Percentiles rank a stretch among this genome's conserved stretches.
Evolutionary conservation across 352 stramenopile genomes (phyloP).

Genomic region (Poterioochromonas sp.): DNA sequence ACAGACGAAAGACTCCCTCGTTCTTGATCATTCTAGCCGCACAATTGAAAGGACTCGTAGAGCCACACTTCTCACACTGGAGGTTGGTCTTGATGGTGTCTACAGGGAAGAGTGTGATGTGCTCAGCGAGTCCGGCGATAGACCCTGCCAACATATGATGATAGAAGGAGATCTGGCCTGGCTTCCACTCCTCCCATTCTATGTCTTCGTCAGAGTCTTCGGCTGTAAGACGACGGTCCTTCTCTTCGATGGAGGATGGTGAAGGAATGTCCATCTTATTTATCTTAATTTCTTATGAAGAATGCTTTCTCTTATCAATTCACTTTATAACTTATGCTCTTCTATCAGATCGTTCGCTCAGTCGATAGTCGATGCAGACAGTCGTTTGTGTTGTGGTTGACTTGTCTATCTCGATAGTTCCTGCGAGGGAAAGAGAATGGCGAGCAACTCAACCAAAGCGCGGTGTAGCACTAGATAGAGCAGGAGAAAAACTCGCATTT

Average conservation of each 20-base stretch:
- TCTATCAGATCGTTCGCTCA: too few species aligned
- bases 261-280: too few species aligned
- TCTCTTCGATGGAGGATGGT: neutral
- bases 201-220: neutral
- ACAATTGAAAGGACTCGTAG: constrained; percentile 34
- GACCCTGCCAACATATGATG: constrained; percentile 82
- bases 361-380: too few species aligned
- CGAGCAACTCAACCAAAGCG: too few species aligned
- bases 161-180: constrained; percentile 79
- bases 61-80: constrained; percentile 59
- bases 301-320: too few species aligned
- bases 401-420: too few species aligned
- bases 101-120: constrained; percentile 93
- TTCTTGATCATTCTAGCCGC: constrained; percentile 35
- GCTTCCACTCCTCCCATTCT: constrained; percentile 74
- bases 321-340: too few species aligned
- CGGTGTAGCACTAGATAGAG: too few species aligned
- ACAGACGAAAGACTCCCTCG: constrained; percentile 61
- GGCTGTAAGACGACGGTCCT: neutral
- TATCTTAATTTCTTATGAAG: too few species aligned
- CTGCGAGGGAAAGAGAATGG: too few species aligned
- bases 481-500: too few species aligned
- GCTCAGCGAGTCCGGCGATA: constrained; percentile 87
- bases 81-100: constrained; percentile 88
- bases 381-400: too few species aligned